Conservation (phyloP, 2,329 filamentous ascomycete genomes). For the Karstenula rhodostoma region DNA sequence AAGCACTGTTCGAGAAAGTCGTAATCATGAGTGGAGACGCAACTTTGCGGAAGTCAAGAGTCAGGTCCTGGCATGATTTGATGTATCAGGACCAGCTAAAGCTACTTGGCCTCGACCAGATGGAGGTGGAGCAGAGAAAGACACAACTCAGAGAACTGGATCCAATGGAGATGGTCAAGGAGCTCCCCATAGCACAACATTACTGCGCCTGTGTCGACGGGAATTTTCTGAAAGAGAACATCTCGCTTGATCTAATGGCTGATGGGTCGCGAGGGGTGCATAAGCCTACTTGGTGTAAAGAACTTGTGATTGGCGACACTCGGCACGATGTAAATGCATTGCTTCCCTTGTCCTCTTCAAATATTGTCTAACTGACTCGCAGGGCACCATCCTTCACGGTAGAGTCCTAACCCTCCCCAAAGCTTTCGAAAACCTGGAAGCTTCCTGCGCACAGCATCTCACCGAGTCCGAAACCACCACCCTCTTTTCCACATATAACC, state of each 20-base stretch:
- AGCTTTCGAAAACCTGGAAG: conserved; percentile 22
- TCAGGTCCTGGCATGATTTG: conserved; percentile 35
- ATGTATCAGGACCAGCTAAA: conserved; percentile 36
- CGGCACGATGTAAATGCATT: conserved; percentile 53
- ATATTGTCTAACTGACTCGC: conserved; percentile 24
- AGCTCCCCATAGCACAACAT: conserved; percentile 36
- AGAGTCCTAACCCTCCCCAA: conserved; percentile 43
- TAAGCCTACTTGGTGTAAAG: conserved; percentile 56
- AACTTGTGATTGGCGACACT: conserved; percentile 57
- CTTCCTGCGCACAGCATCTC: conserved; percentile 27
- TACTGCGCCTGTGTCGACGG: conserved; percentile 37
- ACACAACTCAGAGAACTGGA: conserved; percentile 26
- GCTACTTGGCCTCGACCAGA: conserved; percentile 25
- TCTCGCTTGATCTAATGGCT: conserved; percentile 27
- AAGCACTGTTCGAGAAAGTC: conserved; percentile 37
- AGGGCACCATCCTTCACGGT: conserved; percentile 35
- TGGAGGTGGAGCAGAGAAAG: conserved; percentile 21
- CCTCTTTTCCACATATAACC: conserved; percentile 48
- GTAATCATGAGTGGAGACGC: conserved; percentile 43
- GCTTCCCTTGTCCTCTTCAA: neutral
- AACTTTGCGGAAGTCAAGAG: conserved; percentile 38
- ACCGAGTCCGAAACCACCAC: conserved; percentile 25
- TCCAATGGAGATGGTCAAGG: conserved; percentile 30
- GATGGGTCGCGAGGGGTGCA: conserved; percentile 32
- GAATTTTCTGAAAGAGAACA: conserved; percentile 28